Evolutionary conservation across 176 grass and related monocot genomes (phyloP), one percentile per base, ranked within the genome.

Genomic region (Elymus sibiricus): DNA sequence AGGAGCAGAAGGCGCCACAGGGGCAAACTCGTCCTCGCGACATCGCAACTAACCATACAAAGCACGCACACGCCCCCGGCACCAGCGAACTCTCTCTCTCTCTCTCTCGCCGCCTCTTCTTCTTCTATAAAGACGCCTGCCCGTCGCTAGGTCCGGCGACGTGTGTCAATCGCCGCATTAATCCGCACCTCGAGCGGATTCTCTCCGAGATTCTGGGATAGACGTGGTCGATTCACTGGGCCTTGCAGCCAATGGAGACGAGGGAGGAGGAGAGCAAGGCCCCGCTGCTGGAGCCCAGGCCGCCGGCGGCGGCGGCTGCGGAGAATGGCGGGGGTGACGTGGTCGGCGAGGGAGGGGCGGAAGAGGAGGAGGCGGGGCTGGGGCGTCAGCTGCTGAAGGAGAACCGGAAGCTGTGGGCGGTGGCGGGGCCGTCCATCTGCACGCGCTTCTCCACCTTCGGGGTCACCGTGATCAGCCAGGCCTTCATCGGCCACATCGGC

Each of bases 391-490:
- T 84, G 59, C 60, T 67, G 83, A 86, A 90, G 37, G 95, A 97
- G 92, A 97, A 91, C 95, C 89, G 89, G 89, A 97, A 91, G 89
- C 87, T 97, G 17, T 97, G 95, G 95, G 66, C 61, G 75, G 95
- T 95, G 31, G 95, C 95, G 4, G 95, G 87, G 1, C 95, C 95
- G 5, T 95, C 92, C 69, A 97, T 95, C 89, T 93, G 91, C 90
- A 88, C 89, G 0, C 88, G 95, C 35, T 93, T 97, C 88, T 93
- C 95, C n/a, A 77, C 89, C 10, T 97, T 95, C 85, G 95, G 95
- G 64, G 85, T 97, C 22, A 93, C 95, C 62, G 92, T 97, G 74
- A 95, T 97, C 92, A 97, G 92, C 89, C 95, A 95, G 84, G 95
- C 95, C 5, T 95, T 95, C 95, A 29, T 97, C 84, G 95, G 92